Conservation (phyloP, 2,329 filamentous ascomycete species). For the Sclerotinia subarctica region DNA sequence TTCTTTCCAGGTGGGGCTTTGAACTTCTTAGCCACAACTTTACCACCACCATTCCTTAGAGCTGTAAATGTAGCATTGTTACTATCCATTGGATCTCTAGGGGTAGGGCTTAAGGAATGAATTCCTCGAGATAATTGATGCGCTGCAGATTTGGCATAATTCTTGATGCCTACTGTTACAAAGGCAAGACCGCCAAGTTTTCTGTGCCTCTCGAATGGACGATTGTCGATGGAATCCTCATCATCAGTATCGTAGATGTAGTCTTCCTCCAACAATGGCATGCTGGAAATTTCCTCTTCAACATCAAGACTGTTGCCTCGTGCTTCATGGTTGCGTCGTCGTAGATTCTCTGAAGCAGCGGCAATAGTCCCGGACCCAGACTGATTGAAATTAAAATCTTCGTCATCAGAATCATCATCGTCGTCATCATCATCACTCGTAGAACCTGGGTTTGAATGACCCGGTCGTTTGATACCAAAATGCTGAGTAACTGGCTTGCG, state of each 20-base stretch:
- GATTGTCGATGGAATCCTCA: conserved; percentile 73
- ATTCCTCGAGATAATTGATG: conserved; percentile 25
- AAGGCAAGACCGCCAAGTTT: conserved; percentile 75
- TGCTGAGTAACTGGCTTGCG: conserved; percentile 84
- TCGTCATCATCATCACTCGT: conserved; percentile 76
- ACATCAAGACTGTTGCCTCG: conserved; percentile 59
- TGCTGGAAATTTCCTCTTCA: conserved; percentile 75
- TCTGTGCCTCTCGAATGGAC: conserved; percentile 74
- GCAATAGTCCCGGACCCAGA: not conserved
- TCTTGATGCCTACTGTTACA: conserved; percentile 56
- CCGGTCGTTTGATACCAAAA: conserved; percentile 84
- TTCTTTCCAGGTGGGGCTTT: conserved; percentile 79
- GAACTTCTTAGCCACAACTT: conserved; percentile 58
- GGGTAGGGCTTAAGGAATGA: conserved; percentile 24
- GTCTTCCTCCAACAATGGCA: conserved; percentile 56
- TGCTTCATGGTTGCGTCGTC: conserved; percentile 31
- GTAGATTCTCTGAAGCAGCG: conserved; percentile 26
- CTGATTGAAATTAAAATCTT: conserved; percentile 33
- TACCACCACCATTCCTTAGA: conserved; percentile 51
- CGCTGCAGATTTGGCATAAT: conserved; percentile 30
- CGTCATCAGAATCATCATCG: conserved; percentile 66
- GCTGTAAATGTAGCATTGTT: conserved; percentile 54
- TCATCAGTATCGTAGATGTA: conserved; percentile 91
- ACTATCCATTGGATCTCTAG: conserved; percentile 23
- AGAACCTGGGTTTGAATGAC: conserved; percentile 68